These are phyloP conservation scores for Apophysomyces elegans DNA, from an alignment of 371 early-diverging fungal genomes.

Conservation along the genomic window DNA sequence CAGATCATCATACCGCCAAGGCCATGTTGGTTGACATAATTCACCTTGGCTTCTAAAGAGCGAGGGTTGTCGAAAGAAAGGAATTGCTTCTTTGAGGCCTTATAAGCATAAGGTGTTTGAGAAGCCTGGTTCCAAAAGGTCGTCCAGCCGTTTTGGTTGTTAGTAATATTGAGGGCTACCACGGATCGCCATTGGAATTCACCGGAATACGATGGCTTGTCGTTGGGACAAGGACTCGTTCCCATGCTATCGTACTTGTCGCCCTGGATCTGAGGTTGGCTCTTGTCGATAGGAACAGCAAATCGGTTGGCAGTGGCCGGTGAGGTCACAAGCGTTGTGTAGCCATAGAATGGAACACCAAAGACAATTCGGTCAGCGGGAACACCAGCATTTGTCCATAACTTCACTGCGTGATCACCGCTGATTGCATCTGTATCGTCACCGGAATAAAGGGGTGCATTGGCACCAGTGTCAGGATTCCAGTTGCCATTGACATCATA, in stretches of 20 bases:
- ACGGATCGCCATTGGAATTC: conserved; percentile 36
- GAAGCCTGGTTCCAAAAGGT: conserved; percentile 43
- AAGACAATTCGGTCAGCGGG: conserved; percentile 54
- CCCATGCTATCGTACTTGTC: conserved; percentile 26
- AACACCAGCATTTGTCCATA: conserved; percentile 63
- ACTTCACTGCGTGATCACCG: conserved; percentile 36
- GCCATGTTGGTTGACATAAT: conserved; percentile 45
- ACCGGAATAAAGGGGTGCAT: conserved; percentile 59
- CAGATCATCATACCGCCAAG: conserved; percentile 67
- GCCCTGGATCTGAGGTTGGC: conserved; percentile 21
- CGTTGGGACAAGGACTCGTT: conserved; percentile 21
- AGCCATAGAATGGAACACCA: conserved; percentile 69
- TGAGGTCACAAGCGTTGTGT: conserved; percentile 23
- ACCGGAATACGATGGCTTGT: conserved; percentile 22
- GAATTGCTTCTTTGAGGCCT: conserved; percentile 41
- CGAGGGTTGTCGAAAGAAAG: conserved; percentile 64
- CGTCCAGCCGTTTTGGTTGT: conserved; percentile 33
- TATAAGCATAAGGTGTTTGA: conserved; percentile 63
- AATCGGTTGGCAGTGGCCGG: conserved; percentile 12
- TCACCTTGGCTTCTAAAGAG: conserved; percentile 54
- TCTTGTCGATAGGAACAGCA: conserved; percentile 9
- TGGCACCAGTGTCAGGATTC: conserved; percentile 50
- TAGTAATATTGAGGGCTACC: conserved; percentile 20
- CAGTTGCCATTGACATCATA: conserved; percentile 46
- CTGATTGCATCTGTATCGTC: conserved; percentile 22